A percentile compares a stretch with the other conserved stretches of the same genome.
Conservation (phyloP, 768 basidiomycete genomes). For the Filobasidium floriforme region DNA sequence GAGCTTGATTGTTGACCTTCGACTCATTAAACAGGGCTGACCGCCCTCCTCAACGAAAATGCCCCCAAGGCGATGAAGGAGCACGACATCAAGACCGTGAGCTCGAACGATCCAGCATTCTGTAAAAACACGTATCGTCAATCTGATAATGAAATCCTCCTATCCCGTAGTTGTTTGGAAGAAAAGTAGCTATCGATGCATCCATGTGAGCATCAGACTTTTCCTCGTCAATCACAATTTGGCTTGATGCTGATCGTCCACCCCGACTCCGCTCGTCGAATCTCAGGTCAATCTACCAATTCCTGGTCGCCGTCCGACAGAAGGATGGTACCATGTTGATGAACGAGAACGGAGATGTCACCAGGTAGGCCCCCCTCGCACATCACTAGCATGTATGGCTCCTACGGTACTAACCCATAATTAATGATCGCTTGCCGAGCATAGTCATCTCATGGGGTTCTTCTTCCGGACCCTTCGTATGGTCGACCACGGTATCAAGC, state of each 20-base stretch:
- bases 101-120: conserved; percentile 4
- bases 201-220: conserved; percentile 41
- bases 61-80: conserved; percentile 76
- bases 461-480: conserved; percentile 97
- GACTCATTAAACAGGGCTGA: conserved; percentile 52
- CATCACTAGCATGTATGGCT: not conserved
- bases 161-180: conserved; percentile 62
- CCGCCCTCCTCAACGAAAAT: conserved; percentile 77
- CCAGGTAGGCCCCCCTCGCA: conserved; percentile 50
- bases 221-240: not conserved
- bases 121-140: not conserved
- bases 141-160: not conserved
- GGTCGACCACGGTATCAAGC: conserved; percentile 97
- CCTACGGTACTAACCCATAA: not conserved
- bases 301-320: conserved; percentile 93
- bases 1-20: not conserved
- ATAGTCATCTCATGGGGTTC: conserved; percentile 91
- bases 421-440: not conserved
- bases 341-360: conserved; percentile 96
- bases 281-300: conserved; percentile 53
- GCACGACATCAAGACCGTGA: conserved; percentile 79
- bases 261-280: not conserved
- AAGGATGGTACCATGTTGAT: conserved; percentile 93
- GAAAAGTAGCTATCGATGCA: conserved; percentile 98
- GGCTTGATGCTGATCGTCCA: not conserved